phyloP scores from a whole-genome alignment of 1,284 basidiomycete genomes.

The Boletus hoseneyae region DNA sequence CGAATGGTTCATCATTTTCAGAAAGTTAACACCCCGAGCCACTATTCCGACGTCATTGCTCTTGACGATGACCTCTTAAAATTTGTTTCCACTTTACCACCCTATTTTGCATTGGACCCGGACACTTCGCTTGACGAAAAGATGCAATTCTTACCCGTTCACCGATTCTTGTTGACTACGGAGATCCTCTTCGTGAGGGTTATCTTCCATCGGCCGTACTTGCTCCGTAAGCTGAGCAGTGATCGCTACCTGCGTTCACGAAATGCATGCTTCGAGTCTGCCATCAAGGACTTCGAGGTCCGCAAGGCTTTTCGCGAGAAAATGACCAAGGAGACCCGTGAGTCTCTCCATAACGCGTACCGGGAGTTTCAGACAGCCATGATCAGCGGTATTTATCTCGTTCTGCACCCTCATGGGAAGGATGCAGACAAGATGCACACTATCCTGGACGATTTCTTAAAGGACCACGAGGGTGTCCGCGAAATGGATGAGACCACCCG shows the following conservation, averaged over 20 bases:
- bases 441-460: slow-evolving; percentile 74
- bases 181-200: slow-evolving; percentile 80
- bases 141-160: slow-evolving; percentile 62
- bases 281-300: slow-evolving; percentile 71
- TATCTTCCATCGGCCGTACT: slow-evolving; percentile 74
- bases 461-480: slow-evolving; percentile 62
- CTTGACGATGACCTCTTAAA: slow-evolving; percentile 85
- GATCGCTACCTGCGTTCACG: slow-evolving; percentile 76
- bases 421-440: slow-evolving; percentile 67
- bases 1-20: slow-evolving; percentile 95
- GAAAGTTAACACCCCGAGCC: slow-evolving; percentile 76
- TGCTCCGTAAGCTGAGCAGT: slow-evolving; percentile 66
- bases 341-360: slow-evolving; percentile 74
- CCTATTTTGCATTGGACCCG: slow-evolving; percentile 72
- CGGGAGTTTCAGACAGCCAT: slow-evolving; percentile 83
- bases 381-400: slow-evolving; percentile 81
- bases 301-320: slow-evolving; percentile 62
- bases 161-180: slow-evolving; percentile 76
- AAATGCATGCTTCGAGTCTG: slow-evolving; percentile 75
- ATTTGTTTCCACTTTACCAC: slow-evolving; percentile 75
- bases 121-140: slow-evolving; percentile 76
- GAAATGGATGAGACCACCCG: slow-evolving; percentile 80
- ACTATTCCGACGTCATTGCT: slow-evolving; percentile 81
- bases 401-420: slow-evolving; percentile 69
- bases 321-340: slow-evolving; percentile 57